Percentiles rank a stretch among this genome's conserved stretches.
These are phyloP conservation scores for Candida fluviatilis DNA, from an alignment of 805 yeast genomes.

Conservation along the genomic window DNA sequence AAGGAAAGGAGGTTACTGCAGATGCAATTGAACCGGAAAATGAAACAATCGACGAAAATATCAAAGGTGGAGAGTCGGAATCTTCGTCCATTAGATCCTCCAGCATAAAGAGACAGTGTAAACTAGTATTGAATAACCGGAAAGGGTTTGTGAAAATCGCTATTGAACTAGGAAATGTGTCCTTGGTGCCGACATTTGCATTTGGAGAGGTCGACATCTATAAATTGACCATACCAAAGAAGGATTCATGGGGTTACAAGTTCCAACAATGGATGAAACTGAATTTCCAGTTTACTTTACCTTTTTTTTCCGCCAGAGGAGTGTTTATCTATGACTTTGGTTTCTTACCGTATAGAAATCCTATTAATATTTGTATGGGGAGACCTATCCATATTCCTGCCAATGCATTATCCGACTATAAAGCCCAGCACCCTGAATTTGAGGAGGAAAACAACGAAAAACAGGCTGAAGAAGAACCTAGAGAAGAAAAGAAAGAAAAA, in stretches of 20 bases:
- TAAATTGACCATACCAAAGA: constrained; percentile 37
- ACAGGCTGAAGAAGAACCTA: constrained; percentile 5
- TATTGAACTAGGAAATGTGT: constrained; percentile 68
- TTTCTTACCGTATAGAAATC: constrained; percentile 76
- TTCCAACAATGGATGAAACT: constrained; percentile 72
- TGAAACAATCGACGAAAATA: constrained; percentile 4
- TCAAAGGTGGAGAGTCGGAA: not conserved
- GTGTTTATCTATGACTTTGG: constrained; percentile 92
- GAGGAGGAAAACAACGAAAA: constrained; percentile 11
- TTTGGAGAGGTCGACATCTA: constrained; percentile 81
- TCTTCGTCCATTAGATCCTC: constrained; percentile 1
- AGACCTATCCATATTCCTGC: constrained; percentile 58
- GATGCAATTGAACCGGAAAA: constrained; percentile 10
- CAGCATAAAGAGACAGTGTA: constrained; percentile 41
- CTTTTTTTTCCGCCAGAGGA: constrained; percentile 89
- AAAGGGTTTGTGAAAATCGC: constrained; percentile 91
- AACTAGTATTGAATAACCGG: constrained; percentile 69
- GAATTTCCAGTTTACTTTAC: constrained; percentile 77
- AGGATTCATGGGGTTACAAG: constrained; percentile 43
- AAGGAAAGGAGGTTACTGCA: constrained; percentile 8
- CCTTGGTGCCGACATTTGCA: constrained; percentile 81
- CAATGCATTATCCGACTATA: constrained; percentile 28
- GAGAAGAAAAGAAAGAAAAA: constrained; percentile 2
- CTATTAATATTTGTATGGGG: constrained; percentile 74
- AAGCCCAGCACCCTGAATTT: constrained; percentile 26